Evolutionary conservation across 2,329 filamentous ascomycete genomes (phyloP), one percentile per base, ranked within the genome.

Genomic region (Mollisiaceae sp.): DNA sequence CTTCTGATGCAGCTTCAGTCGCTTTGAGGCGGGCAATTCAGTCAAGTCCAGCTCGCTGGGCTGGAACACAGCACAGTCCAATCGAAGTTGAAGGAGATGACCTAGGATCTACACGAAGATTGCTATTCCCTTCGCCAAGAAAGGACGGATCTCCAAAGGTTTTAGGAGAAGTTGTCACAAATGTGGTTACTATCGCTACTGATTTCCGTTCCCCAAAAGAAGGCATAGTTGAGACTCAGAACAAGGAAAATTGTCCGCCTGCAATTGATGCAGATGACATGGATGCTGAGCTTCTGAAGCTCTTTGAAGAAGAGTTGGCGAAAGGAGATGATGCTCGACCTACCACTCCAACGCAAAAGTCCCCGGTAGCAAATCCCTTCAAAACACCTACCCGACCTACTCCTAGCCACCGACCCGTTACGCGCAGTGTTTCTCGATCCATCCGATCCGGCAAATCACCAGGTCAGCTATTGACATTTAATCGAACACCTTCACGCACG

Each of bases 61-160:
- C 75, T 38, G 87, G 86, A 55, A 86, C 84, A 36, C 83, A 81
- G 18, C 79, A 84, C 58, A 88, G 83, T 70, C 86, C 87, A 18
- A 86, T 89, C 39, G 79, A 82, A 35, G 69, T 85, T 6, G 82
- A 83, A 39, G 80, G 85, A 59, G 76, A 80, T n/a, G 77, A 79
- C 14, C 76, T 83, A 20, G 86, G 85, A 39, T 78, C 76, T 60
- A 93, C 90, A 0, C 84, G 90, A 66, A 84, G 92, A 65, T 78
- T 94, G 2, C 82, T 95, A 0, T 95, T 95, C 73, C 90, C 92
- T 0, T 93, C 91, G 0, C 91, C 91, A 1, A 84, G 88, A 52
- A 90, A 90, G 69, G 85, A 87, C 36, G 86, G 84, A 41, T 82
- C 86, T 55, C 79, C 83, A 1, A 92, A 88, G 74, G 83, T 86